Evolutionary conservation across 371 early-diverging fungal species (phyloP).

Genomic region (Fennellomyces sp.): DNA sequence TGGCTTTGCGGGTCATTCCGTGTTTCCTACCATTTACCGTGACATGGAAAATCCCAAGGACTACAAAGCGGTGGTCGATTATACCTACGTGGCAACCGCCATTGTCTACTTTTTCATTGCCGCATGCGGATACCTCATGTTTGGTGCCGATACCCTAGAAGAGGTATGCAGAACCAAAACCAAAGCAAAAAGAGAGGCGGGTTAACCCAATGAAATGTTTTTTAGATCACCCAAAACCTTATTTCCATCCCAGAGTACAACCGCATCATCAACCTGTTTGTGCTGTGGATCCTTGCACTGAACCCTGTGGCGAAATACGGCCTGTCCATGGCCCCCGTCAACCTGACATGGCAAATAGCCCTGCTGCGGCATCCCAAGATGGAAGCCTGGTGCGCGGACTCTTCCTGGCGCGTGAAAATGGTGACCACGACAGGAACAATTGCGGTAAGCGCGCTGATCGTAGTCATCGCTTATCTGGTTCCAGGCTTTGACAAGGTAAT

Average conservation of each 20-base stretch:
- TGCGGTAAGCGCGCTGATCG: conserved; percentile 39
- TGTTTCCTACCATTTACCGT: conserved; percentile 41
- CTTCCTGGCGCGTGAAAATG: conserved; percentile 24
- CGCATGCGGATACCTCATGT: conserved; percentile 73
- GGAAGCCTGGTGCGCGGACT: conserved; percentile 27
- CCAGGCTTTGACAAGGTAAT: conserved; percentile 73
- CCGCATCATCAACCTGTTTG: conserved; percentile 54
- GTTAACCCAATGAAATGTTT: no score
- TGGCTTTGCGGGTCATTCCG: conserved; percentile 45
- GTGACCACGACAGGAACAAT: conserved; percentile 33
- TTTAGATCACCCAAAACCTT: conserved; percentile 72
- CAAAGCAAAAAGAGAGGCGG: no score
- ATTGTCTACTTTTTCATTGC: conserved; percentile 37
- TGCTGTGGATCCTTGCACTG: conserved; percentile 64
- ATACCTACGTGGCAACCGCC: conserved; percentile 32
- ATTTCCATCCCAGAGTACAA: conserved; percentile 58
- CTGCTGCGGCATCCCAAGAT: conserved; percentile 23
- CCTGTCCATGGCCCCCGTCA: conserved; percentile 66
- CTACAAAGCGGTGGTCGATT: conserved; percentile 39
- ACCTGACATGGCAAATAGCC: conserved; percentile 54
- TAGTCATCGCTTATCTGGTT: conserved; percentile 50
- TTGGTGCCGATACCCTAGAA: conserved; percentile 65
- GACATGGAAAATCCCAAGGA: conserved; percentile 49
- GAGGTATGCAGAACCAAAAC: conserved; percentile 56
- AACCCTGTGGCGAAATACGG: conserved; percentile 78